phyloP scores from a whole-genome alignment of 2,329 filamentous ascomycete genomes.

The Volutella citrinella region DNA sequence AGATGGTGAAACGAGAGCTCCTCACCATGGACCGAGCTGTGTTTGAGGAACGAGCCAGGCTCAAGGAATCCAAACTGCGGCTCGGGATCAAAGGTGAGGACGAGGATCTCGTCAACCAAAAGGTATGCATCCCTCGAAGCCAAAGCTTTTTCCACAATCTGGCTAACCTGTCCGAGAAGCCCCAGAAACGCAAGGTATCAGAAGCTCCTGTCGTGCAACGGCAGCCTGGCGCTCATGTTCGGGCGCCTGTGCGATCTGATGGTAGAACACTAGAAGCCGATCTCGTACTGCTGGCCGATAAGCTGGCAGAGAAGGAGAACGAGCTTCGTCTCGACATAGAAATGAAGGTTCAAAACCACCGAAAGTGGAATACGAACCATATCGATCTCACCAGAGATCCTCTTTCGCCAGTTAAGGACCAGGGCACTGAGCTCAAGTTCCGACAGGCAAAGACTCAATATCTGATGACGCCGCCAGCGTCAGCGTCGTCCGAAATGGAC shows the following conservation, averaged over 20 bases:
- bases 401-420: constrained; percentile 72
- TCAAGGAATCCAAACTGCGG: constrained; percentile 86
- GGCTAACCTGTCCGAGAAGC: constrained; percentile 45
- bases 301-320: constrained; percentile 77
- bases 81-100: constrained; percentile 90
- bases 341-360: constrained; percentile 81
- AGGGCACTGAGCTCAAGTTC: constrained; percentile 60
- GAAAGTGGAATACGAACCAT: constrained; percentile 87
- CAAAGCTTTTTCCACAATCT: too few relatives aligned
- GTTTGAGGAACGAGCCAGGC: constrained; percentile 76
- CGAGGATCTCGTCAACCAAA: constrained; percentile 91
- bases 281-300: constrained; percentile 71
- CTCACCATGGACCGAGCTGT: constrained; percentile 72
- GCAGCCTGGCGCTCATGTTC: constrained; percentile 61
- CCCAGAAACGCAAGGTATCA: constrained; percentile 67
- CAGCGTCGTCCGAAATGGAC: constrained; percentile 55
- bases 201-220: constrained; percentile 61
- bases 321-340: constrained; percentile 80
- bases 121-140: constrained; percentile 66
- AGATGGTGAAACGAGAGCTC: constrained; percentile 74
- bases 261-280: constrained; percentile 74
- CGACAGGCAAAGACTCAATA: constrained; percentile 71
- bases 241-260: constrained; percentile 67
- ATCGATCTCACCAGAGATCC: constrained; percentile 85
- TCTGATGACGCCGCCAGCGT: constrained; percentile 62